A percentile compares a stretch with the other conserved stretches of the same genome.
phyloP scores from a whole-genome alignment of 768 basidiomycete genomes.

The Tulasnella sp. region DNA sequence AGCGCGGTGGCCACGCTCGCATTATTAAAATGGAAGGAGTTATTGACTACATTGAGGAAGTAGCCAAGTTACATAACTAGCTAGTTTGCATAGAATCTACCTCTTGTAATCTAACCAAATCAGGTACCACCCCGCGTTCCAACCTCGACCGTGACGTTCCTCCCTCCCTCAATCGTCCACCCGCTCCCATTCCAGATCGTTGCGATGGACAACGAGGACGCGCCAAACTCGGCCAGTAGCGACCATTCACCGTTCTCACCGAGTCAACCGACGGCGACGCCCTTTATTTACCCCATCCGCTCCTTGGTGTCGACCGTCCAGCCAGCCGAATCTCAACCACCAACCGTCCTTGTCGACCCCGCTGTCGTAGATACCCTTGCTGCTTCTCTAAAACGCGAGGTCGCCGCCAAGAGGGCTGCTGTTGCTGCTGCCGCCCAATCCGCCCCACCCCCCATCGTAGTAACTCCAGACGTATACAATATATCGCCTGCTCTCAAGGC shows the following conservation, averaged over 20 bases:
- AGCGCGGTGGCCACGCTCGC: conserved; percentile 47
- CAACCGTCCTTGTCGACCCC: not conserved
- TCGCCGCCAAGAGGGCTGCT: not conserved
- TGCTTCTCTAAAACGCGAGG: conserved; percentile 2
- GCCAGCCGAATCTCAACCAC: conserved; percentile 8
- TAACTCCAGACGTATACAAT: too few relatives aligned
- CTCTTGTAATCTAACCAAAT: too few relatives aligned
- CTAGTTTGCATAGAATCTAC: too few relatives aligned
- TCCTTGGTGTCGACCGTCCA: conserved; percentile 27
- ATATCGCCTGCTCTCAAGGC: too few relatives aligned
- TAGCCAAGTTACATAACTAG: too few relatives aligned
- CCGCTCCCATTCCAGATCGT: not conserved
- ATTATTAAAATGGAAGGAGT: conserved; percentile 53
- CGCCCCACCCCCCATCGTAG: too few relatives aligned
- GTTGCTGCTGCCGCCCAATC: too few relatives aligned
- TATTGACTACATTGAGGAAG: conserved; percentile 47
- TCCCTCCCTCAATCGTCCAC: not conserved
- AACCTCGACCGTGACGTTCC: not conserved
- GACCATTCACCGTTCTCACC: too few relatives aligned
- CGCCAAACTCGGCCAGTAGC: too few relatives aligned
- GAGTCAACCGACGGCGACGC: conserved; percentile 2
- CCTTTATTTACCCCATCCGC: conserved; percentile 29
- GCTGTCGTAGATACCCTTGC: conserved; percentile 6
- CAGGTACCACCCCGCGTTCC: too few relatives aligned
- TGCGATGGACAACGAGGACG: not conserved